These are phyloP conservation scores for Trichoderma reesei DNA, from an alignment of 495 filamentous ascomycete species.

Conservation along the genomic window DNA sequence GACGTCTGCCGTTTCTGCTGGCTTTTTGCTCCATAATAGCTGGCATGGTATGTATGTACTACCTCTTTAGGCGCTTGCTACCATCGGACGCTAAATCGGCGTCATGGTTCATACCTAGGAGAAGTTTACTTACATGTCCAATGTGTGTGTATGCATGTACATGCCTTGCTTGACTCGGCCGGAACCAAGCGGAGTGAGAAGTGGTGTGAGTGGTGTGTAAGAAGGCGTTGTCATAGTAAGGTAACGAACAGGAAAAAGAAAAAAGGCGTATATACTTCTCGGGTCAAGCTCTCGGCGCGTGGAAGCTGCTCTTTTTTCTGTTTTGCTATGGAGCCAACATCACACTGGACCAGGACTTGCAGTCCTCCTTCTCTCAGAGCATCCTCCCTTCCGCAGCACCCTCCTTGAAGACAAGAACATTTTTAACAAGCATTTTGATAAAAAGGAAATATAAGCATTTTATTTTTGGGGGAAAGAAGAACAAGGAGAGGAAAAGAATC, in stretches of 20 bases:
- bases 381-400: background rate
- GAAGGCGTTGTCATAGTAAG: too few species aligned
- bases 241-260: too few species aligned
- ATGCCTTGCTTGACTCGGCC: background rate
- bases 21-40: background rate
- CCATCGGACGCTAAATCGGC: conserved; percentile 9
- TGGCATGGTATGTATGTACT: too few species aligned
- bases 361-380: background rate
- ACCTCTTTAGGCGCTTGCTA: background rate
- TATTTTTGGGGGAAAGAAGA: too few species aligned
- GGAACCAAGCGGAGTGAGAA: background rate
- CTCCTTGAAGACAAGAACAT: background rate
- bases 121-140: background rate
- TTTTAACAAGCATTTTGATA: background rate
- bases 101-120: conserved; percentile 1
- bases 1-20: background rate
- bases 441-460: background rate
- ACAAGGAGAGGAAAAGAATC: too few species aligned
- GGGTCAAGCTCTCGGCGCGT: background rate
- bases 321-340: conserved; percentile 6
- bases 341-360: background rate
- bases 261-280: background rate
- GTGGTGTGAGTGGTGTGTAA: background rate
- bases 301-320: background rate
- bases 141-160: background rate